Percentiles rank a stretch among this genome's conserved stretches.
phyloP scores from a whole-genome alignment of 106 monocot genomes.

The Apostasia shenzhenica region DNA sequence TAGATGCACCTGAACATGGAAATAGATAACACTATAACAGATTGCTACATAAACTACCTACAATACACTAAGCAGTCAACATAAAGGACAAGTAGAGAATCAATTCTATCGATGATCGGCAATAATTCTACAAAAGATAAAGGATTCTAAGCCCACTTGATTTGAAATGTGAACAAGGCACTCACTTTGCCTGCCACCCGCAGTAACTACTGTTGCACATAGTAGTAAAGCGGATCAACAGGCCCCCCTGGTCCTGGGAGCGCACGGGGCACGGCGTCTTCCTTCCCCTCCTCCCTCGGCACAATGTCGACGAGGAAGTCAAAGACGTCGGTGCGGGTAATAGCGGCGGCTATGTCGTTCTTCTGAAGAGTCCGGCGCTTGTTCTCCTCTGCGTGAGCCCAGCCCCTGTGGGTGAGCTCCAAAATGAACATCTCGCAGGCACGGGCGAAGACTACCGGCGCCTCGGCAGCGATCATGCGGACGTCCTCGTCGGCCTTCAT shows the following conservation, averaged over 20 bases:
- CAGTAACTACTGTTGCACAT: neutral
- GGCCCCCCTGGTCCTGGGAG: neutral
- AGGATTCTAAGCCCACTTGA: too few species aligned
- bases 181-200: neutral
- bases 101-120: too few species aligned
- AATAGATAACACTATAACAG: too few species aligned
- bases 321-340: slow-evolving; percentile 48
- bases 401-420: slow-evolving; percentile 43
- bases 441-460: slow-evolving; percentile 52
- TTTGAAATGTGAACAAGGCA: neutral
- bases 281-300: slow-evolving; percentile 27
- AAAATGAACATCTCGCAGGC: slow-evolving; percentile 59
- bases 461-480: slow-evolving; percentile 84
- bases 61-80: too few species aligned
- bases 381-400: slow-evolving; percentile 49
- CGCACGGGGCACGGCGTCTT: slow-evolving; percentile 3
- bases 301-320: slow-evolving; percentile 54
- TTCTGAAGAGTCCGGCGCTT: slow-evolving; percentile 44
- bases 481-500: slow-evolving; percentile 94
- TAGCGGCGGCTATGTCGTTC: slow-evolving; percentile 52
- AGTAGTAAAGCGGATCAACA: slow-evolving; percentile 6
- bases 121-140: too few species aligned
- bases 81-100: too few species aligned
- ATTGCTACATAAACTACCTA: too few species aligned
- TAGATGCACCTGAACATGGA: too few species aligned